Evolutionary conservation across 1,284 basidiomycete genomes (phyloP).

Genomic region (Grifola frondosa): DNA sequence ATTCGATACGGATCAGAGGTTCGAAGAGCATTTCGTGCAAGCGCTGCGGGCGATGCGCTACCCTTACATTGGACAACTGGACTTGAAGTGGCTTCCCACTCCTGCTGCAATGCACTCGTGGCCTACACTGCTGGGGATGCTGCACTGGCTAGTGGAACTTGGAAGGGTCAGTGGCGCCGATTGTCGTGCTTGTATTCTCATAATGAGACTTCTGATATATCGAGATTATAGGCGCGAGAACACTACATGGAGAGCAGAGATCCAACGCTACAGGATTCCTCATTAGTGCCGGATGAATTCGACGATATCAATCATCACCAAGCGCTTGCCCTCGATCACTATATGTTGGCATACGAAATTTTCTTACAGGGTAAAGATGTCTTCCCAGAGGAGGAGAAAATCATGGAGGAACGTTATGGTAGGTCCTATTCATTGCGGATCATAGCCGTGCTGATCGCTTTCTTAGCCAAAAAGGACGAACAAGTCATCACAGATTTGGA

Average conservation of each 20-base stretch:
- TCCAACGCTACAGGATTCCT: constrained; percentile 62
- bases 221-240: constrained; percentile 35
- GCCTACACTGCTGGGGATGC: constrained; percentile 77
- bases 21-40: constrained; percentile 81
- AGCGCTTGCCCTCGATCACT: constrained; percentile 76
- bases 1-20: constrained; percentile 53
- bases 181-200: background rate
- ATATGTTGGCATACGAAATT: constrained; percentile 63
- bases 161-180: constrained; percentile 55
- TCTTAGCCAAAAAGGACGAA: constrained; percentile 64
- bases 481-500: constrained; percentile 61
- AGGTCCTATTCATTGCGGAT: constrained; percentile 18
- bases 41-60: constrained; percentile 76
- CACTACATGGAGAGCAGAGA: constrained; percentile 61
- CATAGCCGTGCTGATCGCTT: constrained; percentile 1
- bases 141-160: constrained; percentile 86
- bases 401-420: constrained; percentile 78
- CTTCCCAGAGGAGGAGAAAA: constrained; percentile 67
- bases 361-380: constrained; percentile 75
- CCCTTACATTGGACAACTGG: constrained; percentile 70
- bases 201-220: background rate
- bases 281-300: constrained; percentile 64
- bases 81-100: constrained; percentile 81
- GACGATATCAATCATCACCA: constrained; percentile 73
- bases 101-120: constrained; percentile 84